phyloP scores from a whole-genome alignment of 805 yeast species.

The Nematodospora valgi region DNA sequence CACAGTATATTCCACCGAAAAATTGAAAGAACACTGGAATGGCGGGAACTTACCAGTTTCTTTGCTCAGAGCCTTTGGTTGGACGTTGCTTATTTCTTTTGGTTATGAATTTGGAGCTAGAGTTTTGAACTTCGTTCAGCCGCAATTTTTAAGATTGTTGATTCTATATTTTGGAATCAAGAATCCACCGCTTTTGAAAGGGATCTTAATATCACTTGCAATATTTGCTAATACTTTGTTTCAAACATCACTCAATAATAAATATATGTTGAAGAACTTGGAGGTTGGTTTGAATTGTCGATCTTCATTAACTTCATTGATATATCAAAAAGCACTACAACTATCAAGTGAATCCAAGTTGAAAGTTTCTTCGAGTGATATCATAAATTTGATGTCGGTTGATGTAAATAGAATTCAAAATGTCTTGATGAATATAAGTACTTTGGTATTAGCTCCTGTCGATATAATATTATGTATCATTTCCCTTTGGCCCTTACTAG shows the following conservation, averaged over 20 bases:
- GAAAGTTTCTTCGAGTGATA: conserved; percentile 68
- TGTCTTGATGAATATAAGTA: conserved; percentile 51
- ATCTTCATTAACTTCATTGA: conserved; percentile 61
- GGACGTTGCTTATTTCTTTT: conserved; percentile 18
- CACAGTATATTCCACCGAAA: conserved; percentile 16
- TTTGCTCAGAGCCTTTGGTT: conserved; percentile 25
- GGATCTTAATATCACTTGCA: conserved; percentile 57
- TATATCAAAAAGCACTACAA: conserved; percentile 66
- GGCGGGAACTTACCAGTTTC: conserved; percentile 14
- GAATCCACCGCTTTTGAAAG: conserved; percentile 47
- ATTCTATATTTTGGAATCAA: conserved; percentile 55
- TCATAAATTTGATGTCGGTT: conserved; percentile 73
- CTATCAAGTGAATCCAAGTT: conserved; percentile 66
- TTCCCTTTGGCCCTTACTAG: conserved; percentile 55
- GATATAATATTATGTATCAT: conserved; percentile 50
- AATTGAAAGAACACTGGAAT: conserved; percentile 17
- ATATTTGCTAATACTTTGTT: conserved; percentile 62
- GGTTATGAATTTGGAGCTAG: conserved; percentile 20
- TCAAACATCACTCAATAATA: conserved; percentile 64
- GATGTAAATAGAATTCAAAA: conserved; percentile 68
- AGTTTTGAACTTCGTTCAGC: conserved; percentile 61
- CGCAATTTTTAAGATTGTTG: conserved; percentile 69
- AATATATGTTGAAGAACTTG: conserved; percentile 55
- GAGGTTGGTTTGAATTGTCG: conserved; percentile 64
- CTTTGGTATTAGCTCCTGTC: conserved; percentile 57